Evolutionary conservation across 306 rosid species (phyloP).

Genomic region (Casuarina equisetifolia): DNA sequence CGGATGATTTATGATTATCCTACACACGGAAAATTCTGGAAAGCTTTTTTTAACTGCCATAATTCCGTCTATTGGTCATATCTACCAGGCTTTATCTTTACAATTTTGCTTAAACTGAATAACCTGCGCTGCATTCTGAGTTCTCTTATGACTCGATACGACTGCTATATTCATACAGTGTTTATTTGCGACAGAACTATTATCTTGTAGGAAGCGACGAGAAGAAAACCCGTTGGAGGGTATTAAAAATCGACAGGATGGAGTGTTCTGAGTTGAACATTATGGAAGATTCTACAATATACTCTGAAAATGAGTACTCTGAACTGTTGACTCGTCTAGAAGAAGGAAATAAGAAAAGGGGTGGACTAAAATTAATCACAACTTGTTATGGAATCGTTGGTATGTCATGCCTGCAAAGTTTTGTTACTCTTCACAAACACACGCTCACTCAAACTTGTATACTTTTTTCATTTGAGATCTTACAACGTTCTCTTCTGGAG

Average conservation of each 20-base stretch:
- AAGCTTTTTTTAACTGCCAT: neutral
- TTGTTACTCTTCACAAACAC: neutral
- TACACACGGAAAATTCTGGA: neutral
- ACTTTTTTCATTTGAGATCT: slow-evolving; percentile 14
- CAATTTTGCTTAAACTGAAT: neutral
- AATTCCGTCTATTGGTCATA: neutral
- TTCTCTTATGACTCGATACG: neutral
- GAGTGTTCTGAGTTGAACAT: slow-evolving; percentile 70
- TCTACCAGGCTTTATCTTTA: neutral
- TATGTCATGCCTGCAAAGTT: slow-evolving; percentile 36
- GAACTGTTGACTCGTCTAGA: slow-evolving; percentile 80
- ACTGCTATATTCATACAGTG: slow-evolving; percentile 17
- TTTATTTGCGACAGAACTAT: slow-evolving; percentile 63
- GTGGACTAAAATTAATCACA: slow-evolving; percentile 88
- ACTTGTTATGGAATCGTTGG: slow-evolving; percentile 91
- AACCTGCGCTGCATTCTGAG: neutral
- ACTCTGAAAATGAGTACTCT: slow-evolving; percentile 71
- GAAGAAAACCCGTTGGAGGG: slow-evolving; percentile 72
- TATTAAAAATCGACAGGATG: slow-evolving; percentile 76
- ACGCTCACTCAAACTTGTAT: neutral
- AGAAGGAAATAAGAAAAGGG: slow-evolving; percentile 84
- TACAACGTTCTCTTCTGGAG: slow-evolving; percentile 32
- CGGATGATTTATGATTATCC: neutral
- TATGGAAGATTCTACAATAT: slow-evolving; percentile 62
- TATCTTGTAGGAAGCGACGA: slow-evolving; percentile 93